Evolutionary conservation across 495 filamentous ascomycete genomes (phyloP).

Genomic region (Penicillium goetzii): DNA sequence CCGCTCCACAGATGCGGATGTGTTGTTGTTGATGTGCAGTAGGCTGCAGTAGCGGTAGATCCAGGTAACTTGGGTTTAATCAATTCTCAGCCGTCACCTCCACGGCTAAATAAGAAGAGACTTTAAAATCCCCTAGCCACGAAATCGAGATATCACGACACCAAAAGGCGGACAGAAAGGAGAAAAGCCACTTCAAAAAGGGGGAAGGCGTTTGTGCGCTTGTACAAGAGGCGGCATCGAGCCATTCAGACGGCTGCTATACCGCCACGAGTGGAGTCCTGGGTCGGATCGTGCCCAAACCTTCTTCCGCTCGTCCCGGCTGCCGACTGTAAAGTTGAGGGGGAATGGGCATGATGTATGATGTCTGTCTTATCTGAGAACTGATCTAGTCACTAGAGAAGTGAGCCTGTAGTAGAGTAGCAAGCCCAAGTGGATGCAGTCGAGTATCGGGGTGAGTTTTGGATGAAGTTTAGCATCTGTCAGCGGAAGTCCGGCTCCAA

Average conservation of each 20-base stretch:
- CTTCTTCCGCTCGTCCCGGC: slow-evolving; percentile 13
- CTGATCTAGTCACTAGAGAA: neutral
- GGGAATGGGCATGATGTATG: neutral
- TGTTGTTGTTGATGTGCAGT: neutral
- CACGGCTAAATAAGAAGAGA: neutral
- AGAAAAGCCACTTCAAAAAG: slow-evolving; percentile 13
- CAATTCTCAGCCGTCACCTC: neutral
- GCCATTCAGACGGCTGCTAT: slow-evolving; percentile 13
- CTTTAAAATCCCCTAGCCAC: neutral
- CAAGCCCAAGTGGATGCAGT: too few species aligned
- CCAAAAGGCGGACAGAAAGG: neutral
- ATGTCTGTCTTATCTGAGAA: neutral
- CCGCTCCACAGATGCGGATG: neutral
- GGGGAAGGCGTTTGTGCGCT: slow-evolving; percentile 21
- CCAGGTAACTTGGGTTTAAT: neutral
- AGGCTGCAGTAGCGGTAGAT: neutral
- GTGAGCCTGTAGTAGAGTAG: neutral
- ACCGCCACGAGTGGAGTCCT: slow-evolving; percentile 21
- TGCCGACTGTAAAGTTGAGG: neutral
- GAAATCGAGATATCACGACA: neutral
- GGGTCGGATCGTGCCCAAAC: slow-evolving; percentile 20
- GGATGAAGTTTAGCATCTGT: neutral
- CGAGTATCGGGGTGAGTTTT: neutral
- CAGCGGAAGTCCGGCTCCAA: neutral
- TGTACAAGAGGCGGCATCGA: slow-evolving; percentile 12